These are phyloP conservation scores for Pleochaeta shiraiana DNA, from an alignment of 2,329 filamentous ascomycete species.

Conservation along the genomic window DNA sequence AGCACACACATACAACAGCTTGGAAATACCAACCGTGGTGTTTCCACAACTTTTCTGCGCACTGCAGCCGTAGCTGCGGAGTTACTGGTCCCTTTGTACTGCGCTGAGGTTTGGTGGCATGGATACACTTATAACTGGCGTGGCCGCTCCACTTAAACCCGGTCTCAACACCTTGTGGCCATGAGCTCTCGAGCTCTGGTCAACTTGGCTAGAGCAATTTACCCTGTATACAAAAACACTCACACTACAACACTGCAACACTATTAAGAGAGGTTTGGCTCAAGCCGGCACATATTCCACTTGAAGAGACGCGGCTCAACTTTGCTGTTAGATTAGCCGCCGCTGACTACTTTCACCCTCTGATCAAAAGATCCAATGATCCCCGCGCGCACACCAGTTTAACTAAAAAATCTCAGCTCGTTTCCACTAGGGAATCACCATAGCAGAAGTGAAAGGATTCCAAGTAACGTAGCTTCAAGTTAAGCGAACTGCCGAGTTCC, in stretches of 20 bases:
- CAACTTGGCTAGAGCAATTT: no score
- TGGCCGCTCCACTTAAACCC: not conserved
- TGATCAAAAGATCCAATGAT: not conserved
- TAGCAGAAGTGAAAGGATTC: no score
- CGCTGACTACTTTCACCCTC: not conserved
- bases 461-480: no score
- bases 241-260: not conserved
- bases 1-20: no score
- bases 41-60: not conserved
- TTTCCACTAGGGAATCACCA: no score
- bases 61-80: not conserved
- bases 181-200: not conserved
- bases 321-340: no score
- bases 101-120: not conserved
- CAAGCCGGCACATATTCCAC: not conserved
- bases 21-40: not conserved
- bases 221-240: not conserved
- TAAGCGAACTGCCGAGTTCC: no score
- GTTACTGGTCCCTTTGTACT: not conserved
- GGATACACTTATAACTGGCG: not conserved
- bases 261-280: not conserved
- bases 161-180: not conserved
- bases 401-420: not conserved
- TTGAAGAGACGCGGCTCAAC: slow-evolving; percentile 1
- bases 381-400: not conserved